Evolutionary conservation across 1,139 yeast species (phyloP).

Genomic region (Hemisphaericaspora lyxosophila): DNA sequence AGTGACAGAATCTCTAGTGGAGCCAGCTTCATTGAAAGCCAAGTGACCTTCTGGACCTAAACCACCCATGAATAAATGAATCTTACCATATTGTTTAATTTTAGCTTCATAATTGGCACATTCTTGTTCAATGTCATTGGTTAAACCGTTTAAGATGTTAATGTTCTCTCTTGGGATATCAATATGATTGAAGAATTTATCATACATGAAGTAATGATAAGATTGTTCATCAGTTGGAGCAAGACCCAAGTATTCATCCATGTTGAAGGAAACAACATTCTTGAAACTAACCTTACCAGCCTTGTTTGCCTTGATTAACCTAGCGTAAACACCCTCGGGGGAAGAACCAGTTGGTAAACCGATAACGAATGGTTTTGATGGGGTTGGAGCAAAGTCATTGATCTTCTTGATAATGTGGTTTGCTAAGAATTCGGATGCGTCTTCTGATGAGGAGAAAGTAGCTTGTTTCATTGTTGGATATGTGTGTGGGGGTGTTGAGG

Average conservation of each 20-base stretch:
- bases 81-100: constrained; percentile 51
- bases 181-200: constrained; percentile 58
- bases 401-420: constrained; percentile 46
- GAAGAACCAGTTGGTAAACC: constrained; percentile 70
- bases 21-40: constrained; percentile 65
- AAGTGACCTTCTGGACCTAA: constrained; percentile 67
- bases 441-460: constrained; percentile 36
- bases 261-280: constrained; percentile 61
- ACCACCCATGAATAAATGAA: constrained; percentile 61
- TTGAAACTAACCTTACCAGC: constrained; percentile 47
- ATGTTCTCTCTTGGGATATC: constrained; percentile 57
- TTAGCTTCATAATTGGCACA: constrained; percentile 52
- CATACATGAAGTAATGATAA: constrained; percentile 61
- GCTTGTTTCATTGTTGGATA: constrained; percentile 35
- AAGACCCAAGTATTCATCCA: constrained; percentile 61
- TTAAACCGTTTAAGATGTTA: constrained; percentile 55
- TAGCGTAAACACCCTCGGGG: constrained; percentile 57
- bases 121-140: constrained; percentile 47
- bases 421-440: constrained; percentile 54
- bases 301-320: constrained; percentile 47
- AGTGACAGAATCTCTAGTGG: constrained; percentile 46
- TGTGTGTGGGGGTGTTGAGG: too few relatives aligned
- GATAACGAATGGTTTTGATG: constrained; percentile 52
- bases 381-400: constrained; percentile 47
- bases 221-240: constrained; percentile 52